Evolutionary conservation across 352 stramenopile genomes (phyloP), one percentile per base, ranked within the genome.

Genomic region (Lagenidium sp.): DNA sequence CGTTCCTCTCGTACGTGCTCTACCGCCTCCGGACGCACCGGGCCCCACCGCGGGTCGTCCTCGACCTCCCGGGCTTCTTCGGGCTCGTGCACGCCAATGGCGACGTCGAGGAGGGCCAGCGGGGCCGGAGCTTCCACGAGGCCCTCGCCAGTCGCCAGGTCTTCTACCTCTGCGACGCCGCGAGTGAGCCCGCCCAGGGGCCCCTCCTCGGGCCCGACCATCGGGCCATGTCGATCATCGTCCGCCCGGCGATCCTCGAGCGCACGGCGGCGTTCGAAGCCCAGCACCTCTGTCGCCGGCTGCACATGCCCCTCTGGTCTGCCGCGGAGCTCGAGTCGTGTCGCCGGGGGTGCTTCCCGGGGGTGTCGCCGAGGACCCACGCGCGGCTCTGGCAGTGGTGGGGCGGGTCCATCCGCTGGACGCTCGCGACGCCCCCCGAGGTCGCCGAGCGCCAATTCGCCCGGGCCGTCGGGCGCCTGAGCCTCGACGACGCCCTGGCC

Each of bases 301-400:
- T 65, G 1, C 30, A 56, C 34, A 69, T 74, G 59, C 63, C 63
- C 15, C 24, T 57, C 32, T 74, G 63, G 63, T 65, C 59, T 5
- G 41, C 47, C 12, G 46, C 31, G 4, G 63, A 74, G 44, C 55
- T 74, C 13, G 47, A 58, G 41, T 55, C 32, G 1, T 74, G 63
- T 19, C 53, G 63, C n/a, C 44, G 35, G 4, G 44, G 50, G 2
- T 74, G 59, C 35, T 65, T 63, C 16, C 50, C 52, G 20, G 36
- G 30, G 6, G 50, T 70, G 1, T 44, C 52, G 15, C 39, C 44
- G 18, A 41, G 52, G 36, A 42, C 53, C 3, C 47, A 70, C 2
- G 28, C 54, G 20, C 30, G 59, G 36, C 59, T 68, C 8, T 50
- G 56, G 4, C 55, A 60, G 10, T 12, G 69, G 16, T 74, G 63